Percentiles rank a stretch among this genome's conserved stretches.
Conservation (phyloP, 495 filamentous ascomycete species). For the Penicillium lagena region DNA sequence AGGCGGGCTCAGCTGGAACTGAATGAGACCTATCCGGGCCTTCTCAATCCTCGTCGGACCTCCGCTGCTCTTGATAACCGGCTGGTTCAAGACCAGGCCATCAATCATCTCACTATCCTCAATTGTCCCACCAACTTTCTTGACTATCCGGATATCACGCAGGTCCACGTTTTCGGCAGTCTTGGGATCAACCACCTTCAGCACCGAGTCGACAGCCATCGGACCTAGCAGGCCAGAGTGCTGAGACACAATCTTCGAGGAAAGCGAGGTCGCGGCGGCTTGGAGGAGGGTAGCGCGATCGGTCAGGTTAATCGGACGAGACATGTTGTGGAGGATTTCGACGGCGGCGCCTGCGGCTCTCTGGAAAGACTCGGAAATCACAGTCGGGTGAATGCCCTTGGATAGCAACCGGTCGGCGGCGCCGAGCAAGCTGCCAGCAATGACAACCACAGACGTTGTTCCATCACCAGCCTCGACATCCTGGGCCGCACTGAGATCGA, state of each 20-base stretch:
- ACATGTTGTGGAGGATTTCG: constrained; percentile 89
- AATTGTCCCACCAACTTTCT: constrained; percentile 97
- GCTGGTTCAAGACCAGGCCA: constrained; percentile 87
- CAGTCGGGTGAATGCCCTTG: constrained; percentile 95
- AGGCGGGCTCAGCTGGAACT: constrained; percentile 95
- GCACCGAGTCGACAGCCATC: constrained; percentile 94
- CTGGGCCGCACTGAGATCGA: constrained; percentile 92
- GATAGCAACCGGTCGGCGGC: constrained; percentile 82
- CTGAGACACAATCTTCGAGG: constrained; percentile 96
- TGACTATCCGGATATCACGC: constrained; percentile 91
- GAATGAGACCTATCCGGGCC: constrained; percentile 92
- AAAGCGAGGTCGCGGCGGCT: constrained; percentile 94
- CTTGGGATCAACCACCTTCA: constrained; percentile 90
- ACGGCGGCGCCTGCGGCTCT: constrained; percentile 84
- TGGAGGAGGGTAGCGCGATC: constrained; percentile 88
- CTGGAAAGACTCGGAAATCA: constrained; percentile 97
- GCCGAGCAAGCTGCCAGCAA: constrained; percentile 88
- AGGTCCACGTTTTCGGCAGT: constrained; percentile 95
- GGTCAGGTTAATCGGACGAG: constrained; percentile 80
- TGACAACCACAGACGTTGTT: constrained; percentile 96
- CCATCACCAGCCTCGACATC: constrained; percentile 98
- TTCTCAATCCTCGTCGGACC: constrained; percentile 94
- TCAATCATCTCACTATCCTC: constrained; percentile 98
- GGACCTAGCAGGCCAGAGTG: constrained; percentile 87
- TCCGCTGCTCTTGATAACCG: constrained; percentile 86